Evolutionary conservation across 805 yeast genomes (phyloP).

Genomic region (Candida khao-thaluensis): DNA sequence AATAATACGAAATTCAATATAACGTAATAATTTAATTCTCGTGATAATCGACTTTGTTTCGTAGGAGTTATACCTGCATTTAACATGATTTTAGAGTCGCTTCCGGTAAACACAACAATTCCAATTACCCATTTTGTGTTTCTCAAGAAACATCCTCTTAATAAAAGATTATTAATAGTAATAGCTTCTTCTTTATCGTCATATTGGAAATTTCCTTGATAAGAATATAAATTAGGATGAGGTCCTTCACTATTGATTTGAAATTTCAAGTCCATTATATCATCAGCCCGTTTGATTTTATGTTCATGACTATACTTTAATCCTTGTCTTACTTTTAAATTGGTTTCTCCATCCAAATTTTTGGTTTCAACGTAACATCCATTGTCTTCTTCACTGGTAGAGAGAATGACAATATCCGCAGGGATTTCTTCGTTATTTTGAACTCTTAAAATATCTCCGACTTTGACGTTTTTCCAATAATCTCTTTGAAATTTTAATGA

Average conservation of each 20-base stretch:
- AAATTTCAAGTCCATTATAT: constrained; percentile 45
- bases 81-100: constrained; percentile 77
- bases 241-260: constrained; percentile 85
- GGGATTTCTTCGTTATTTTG: constrained; percentile 75
- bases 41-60: constrained; percentile 69
- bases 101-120: constrained; percentile 72
- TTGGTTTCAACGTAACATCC: constrained; percentile 60
- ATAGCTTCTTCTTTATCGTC: constrained; percentile 36
- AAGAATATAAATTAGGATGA: constrained; percentile 71
- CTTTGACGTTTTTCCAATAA: constrained; percentile 70
- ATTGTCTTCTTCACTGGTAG: constrained; percentile 70
- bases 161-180: constrained; percentile 63
- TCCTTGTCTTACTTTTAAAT: constrained; percentile 73
- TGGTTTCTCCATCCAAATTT: constrained; percentile 51
- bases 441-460: constrained; percentile 70
- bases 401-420: constrained; percentile 66
- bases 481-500: constrained; percentile 31
- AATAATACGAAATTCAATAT: constrained; percentile 61
- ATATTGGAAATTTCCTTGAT: constrained; percentile 62
- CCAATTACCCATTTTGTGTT: constrained; percentile 86
- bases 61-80: constrained; percentile 80
- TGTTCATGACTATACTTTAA: constrained; percentile 57
- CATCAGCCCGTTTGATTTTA: constrained; percentile 39
- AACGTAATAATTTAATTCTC: constrained; percentile 71
- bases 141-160: constrained; percentile 76